Base-by-base conservation (phyloP, 2,329 filamentous ascomycete species). In the Podosphaera leucotricha region DNA sequence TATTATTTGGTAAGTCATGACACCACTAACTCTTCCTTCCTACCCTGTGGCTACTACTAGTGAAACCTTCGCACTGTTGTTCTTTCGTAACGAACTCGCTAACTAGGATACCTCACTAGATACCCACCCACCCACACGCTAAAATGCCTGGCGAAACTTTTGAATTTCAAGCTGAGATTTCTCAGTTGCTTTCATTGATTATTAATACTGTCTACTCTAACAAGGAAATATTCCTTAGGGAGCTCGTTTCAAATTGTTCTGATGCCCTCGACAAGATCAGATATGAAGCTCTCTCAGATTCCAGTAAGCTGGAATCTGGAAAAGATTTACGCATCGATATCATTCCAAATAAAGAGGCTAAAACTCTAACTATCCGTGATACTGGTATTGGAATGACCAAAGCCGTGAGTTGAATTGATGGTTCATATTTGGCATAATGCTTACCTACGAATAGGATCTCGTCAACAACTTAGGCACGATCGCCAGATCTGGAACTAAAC, bases 161-260 rank as follows among this genome's bases (percentile, higher is more conserved):
- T 71, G 87, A 95, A 80, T 98, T 95, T 74, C 90, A 98, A 80
- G 90, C 90, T 80, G 90, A 98, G 82, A 98, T 98, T 64, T 95
- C 87, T 81, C 90, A 98, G 83, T 83, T 98, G 55, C 81, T 98
- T 63, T 85, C 80, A 57, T 82, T 98, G 64, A 98, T 98, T 70
- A 98, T 98, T 77, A 98, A 98, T 82, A 95, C 90, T 55, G 90
- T 98, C 71, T 98, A 95, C 76, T 94, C 86, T 58, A 98, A 98
- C 80, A 98, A 98, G 76, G 90, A 95, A 71, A 95, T 98, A 64
- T 98, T 98, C 79, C 71, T 98, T 60, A 74, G 90, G 80, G 90
- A 98, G 71, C 64, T 98, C 59, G 83, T 98, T 61, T 95, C 90
- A 70, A 98, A 98, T 70, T 80, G 80, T 62, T 95, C 87, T 60